Base-by-base conservation (phyloP, 73 alveolate genomes). In the Paramecium pentaurelia region DNA sequence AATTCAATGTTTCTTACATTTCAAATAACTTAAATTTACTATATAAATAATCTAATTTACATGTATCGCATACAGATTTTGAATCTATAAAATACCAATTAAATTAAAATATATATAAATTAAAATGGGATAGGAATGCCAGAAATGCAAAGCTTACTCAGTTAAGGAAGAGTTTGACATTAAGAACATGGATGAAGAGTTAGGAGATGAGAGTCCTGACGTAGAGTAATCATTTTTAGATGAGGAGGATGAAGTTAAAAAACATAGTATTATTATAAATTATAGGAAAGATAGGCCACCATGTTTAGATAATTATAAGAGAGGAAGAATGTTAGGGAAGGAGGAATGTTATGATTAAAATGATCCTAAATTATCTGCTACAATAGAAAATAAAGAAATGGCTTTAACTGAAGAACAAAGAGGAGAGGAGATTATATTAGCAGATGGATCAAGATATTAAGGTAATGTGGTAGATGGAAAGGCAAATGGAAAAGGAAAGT, bases 401-500 rank as follows among this genome's bases (percentile, higher is more conserved):
- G 84, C 84, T 32, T 64, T 64, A 64, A 64, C 84, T 14, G 84
- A 64, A 64, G 84, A 64, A 10, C 47, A 64, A 28, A 64, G 84
- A 11, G 84, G 84, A 64, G 87, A 73, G 16, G 87, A 73, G 28
- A 73, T 73, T 1, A 12, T 38, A 3, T 73, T 73, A 14, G 42
- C 2, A 22, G 98, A 95, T 51, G 97, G 97, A 10, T 93, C 97
- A 9, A 83, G 77, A 92, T 95, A 95, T 92, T 95, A 88, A 18
- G 98, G 98, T 20, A 37, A 94, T 36, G 92, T 96, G 93, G 92
- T 93, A n/a, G 86, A 95, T 45, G 96, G 93, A 34, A 94, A 86
- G 64, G 93, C 97, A 27, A 84, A 95, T 77, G 98, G 98, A 16
- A 88, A 89, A 83, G 98, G 98, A 9, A 95, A 90, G 86, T 83